Percentiles rank a stretch among this genome's conserved stretches.
phyloP scores from a whole-genome alignment of 192 early-diverging fungal genomes.

The Coemansia aciculifera region DNA sequence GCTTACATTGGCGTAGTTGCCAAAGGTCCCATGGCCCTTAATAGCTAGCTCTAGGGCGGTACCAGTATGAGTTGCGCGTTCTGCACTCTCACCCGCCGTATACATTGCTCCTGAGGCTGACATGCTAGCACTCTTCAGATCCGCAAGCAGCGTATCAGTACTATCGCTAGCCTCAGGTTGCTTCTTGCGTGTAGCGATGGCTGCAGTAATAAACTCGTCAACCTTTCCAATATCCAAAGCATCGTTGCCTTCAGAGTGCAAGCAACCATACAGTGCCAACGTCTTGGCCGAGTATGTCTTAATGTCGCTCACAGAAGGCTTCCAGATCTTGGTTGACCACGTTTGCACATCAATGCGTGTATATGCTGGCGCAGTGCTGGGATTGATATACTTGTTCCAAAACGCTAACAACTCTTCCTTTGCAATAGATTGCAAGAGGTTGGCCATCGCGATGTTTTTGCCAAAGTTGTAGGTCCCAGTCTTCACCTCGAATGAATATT shows the following conservation, averaged over 20 bases:
- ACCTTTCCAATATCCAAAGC: slow-evolving; percentile 2
- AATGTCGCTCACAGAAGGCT: slow-evolving; percentile 12
- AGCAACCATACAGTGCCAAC: slow-evolving; percentile 15
- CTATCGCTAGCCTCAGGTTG: not conserved
- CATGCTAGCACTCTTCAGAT: not conserved
- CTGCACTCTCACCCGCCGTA: not conserved
- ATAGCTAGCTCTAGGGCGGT: slow-evolving; percentile 18
- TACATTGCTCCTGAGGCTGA: not conserved
- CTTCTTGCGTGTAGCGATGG: not conserved
- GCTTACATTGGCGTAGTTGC: not conserved
- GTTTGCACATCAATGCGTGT: slow-evolving; percentile 31
- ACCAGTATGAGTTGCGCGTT: not conserved
- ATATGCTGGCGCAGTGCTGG: slow-evolving; percentile 20
- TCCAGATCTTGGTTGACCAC: slow-evolving; percentile 18
- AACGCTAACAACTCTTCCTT: slow-evolving; percentile 27
- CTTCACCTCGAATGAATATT: no score
- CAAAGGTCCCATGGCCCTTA: not conserved
- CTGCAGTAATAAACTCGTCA: not conserved
- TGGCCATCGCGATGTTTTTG: not conserved
- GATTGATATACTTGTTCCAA: slow-evolving; percentile 41
- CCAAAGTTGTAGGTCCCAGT: no score
- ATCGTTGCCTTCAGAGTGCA: slow-evolving; percentile 7
- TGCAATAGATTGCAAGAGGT: slow-evolving; percentile 7
- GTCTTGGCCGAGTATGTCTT: slow-evolving; percentile 5
- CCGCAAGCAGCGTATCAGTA: not conserved